Conservation (phyloP, 1,139 yeast species). For the Suzukiozyma palmioleophila region DNA sequence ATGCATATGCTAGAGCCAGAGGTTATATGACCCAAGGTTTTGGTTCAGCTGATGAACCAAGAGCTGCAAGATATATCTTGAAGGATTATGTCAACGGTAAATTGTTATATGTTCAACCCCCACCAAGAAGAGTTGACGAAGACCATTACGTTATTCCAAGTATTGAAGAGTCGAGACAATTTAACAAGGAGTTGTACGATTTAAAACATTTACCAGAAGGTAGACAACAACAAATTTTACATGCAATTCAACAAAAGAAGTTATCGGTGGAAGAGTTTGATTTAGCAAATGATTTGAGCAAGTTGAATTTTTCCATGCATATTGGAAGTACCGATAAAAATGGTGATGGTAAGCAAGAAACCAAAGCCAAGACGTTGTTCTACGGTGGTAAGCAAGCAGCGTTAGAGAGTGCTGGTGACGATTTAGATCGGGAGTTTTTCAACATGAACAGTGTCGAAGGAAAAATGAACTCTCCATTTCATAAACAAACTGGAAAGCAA, state of each 20-base stretch:
- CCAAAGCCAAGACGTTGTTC: slow-evolving; percentile 45
- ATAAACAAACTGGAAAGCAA: slow-evolving; percentile 36
- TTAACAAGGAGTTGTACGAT: slow-evolving; percentile 71
- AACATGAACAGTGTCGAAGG: slow-evolving; percentile 62
- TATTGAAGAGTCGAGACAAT: slow-evolving; percentile 49
- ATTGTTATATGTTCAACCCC: slow-evolving; percentile 80
- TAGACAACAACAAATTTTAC: slow-evolving; percentile 65
- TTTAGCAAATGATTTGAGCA: slow-evolving; percentile 63
- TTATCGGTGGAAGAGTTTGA: slow-evolving; percentile 52
- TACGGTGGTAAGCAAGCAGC: slow-evolving; percentile 84
- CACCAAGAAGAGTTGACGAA: slow-evolving; percentile 51
- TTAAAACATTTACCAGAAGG: slow-evolving; percentile 63
- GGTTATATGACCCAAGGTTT: slow-evolving; percentile 97
- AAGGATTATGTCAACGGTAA: slow-evolving; percentile 96
- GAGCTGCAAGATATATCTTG: slow-evolving; percentile 88
- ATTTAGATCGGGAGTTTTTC: slow-evolving; percentile 82
- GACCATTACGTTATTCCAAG: slow-evolving; percentile 34
- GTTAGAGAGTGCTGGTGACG: slow-evolving; percentile 70
- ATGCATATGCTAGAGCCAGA: slow-evolving; percentile 93
- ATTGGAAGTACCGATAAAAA: slow-evolving; percentile 26
- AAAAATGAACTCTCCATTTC: slow-evolving; percentile 67
- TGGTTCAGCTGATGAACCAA: slow-evolving; percentile 94
- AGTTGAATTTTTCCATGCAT: slow-evolving; percentile 77
- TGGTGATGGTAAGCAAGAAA: slow-evolving; percentile 12
- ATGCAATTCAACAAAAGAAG: slow-evolving; percentile 55